Evolutionary conservation across 1,284 basidiomycete species (phyloP).

Genomic region (Wallemia hederae): DNA sequence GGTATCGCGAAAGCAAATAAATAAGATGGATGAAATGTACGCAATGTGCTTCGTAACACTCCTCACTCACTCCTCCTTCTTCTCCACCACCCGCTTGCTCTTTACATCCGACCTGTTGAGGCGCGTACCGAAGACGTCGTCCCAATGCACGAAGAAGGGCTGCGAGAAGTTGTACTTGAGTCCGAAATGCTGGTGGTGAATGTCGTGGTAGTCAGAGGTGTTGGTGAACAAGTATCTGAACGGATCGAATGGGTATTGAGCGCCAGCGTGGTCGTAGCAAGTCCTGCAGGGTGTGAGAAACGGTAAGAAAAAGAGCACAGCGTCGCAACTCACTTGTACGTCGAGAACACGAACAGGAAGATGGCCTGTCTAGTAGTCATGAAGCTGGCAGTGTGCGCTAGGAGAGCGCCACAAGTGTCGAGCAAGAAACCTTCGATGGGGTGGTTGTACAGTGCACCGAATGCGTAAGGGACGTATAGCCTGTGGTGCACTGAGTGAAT

Average conservation of each 20-base stretch:
- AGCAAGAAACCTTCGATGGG: conserved; percentile 78
- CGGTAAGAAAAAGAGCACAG: conserved; percentile 12
- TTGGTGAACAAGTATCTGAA: conserved; percentile 67
- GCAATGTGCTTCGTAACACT: too few species aligned
- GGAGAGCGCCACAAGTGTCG: conserved; percentile 49
- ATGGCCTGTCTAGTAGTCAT: conserved; percentile 64
- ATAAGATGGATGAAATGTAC: neutral
- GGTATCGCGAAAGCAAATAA: neutral
- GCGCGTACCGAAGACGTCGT: conserved; percentile 16
- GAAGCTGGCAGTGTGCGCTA: conserved; percentile 38
- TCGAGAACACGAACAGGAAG: conserved; percentile 53
- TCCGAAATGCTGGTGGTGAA: conserved; percentile 72
- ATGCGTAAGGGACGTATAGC: conserved; percentile 89
- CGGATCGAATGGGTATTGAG: conserved; percentile 11
- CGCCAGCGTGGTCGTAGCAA: neutral
- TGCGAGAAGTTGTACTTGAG: conserved; percentile 92
- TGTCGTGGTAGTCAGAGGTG: conserved; percentile 92
- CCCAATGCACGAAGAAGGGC: conserved; percentile 36
- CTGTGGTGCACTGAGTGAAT: conserved; percentile 89
- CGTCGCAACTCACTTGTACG: conserved; percentile 77
- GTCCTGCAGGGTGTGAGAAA: neutral
- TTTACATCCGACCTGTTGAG: conserved; percentile 11
- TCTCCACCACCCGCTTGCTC: neutral
- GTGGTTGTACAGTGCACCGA: conserved; percentile 92
- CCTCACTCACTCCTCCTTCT: neutral